Base-by-base conservation (phyloP, 345 rosid genomes). In the Salix koriyanagi region DNA sequence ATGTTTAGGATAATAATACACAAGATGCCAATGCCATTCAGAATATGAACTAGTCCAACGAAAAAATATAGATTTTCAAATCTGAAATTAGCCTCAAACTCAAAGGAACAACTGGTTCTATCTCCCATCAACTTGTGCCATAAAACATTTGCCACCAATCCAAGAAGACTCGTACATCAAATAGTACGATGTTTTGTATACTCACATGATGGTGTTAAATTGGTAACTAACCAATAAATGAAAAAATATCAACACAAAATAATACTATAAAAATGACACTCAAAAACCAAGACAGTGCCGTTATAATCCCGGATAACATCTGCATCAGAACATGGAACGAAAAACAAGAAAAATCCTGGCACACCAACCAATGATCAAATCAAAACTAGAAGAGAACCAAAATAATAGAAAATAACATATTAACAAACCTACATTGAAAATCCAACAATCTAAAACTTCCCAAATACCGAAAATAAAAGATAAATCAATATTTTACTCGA, bases 401-500 rank as follows among this genome's bases (percentile, higher is more conserved):
- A 56, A 26, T 32, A 44, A 44, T 34, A 36, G 10, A 25, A 36
- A 60, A 34, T 7, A 34, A 66, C 13, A 71, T 19, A 64, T 48
- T 14, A 18, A 52, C 28, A 11, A 66, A 30, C 23, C 41, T 46
- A 79, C 74, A 48, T 79, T 71, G 71, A 65, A 69, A 74, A 76
- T 34, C 56, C 76, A 71, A 76, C 65, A 69, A 42, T 74, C 67
- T 30, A 82, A 48, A 58, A 68, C 14, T 77, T 69, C 77, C 81
- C 14, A 65, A 58, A 79, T 60, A 76, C 52, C 46, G 65, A 60
- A 68, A 79, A 69, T 60, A 67, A 30, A 44, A 26, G 75, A 73
- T 58, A 56, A 7, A 19, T 25, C 54, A 78, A 56, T 58, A 9
- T 1, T 36, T n/a, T 34, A 60, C 42, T 32, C 64, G 69, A 73